phyloP scores from a whole-genome alignment of 805 yeast species.

The Spencermartinsiella europaea region DNA sequence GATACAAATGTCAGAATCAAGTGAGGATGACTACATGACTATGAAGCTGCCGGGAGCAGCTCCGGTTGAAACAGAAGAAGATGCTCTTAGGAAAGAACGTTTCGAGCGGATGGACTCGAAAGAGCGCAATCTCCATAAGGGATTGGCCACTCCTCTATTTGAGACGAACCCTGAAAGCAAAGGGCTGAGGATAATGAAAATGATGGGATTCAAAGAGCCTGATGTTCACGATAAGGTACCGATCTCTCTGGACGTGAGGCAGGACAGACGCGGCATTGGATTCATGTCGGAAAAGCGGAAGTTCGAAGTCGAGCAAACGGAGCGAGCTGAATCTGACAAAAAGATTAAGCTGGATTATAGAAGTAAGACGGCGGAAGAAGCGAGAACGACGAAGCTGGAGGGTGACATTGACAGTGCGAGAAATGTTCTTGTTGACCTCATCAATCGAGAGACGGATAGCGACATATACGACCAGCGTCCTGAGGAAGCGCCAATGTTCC shows the following conservation, averaged over 20 bases:
- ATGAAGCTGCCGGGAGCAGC: constrained; percentile 22
- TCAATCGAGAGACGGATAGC: constrained; percentile 3
- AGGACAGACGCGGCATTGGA: constrained; percentile 17
- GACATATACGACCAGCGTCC: constrained; percentile 4
- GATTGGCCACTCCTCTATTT: constrained; percentile 2
- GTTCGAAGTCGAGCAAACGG: constrained; percentile 8
- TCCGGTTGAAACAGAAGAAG: constrained; percentile 7
- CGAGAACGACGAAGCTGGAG: neutral
- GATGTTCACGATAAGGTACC: constrained; percentile 30
- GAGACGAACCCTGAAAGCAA: constrained; percentile 5
- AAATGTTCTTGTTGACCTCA: constrained; percentile 10
- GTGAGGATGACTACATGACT: constrained; percentile 29
- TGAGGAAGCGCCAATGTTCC: constrained; percentile 20
- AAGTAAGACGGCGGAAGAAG: neutral
- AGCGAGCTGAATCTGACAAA: constrained; percentile 4
- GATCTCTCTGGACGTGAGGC: constrained; percentile 4
- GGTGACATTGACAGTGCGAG: constrained; percentile 4
- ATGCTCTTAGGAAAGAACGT: constrained; percentile 3
- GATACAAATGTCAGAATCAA: neutral
- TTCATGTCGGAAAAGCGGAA: constrained; percentile 10
- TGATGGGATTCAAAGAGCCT: constrained; percentile 51
- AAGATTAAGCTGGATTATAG: constrained; percentile 7
- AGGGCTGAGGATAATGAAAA: constrained; percentile 45
- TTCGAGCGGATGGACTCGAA: neutral
- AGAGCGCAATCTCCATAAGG: constrained; percentile 6